Base-by-base conservation (phyloP, 495 filamentous ascomycete genomes). In the Penicillium cataractarum region DNA sequence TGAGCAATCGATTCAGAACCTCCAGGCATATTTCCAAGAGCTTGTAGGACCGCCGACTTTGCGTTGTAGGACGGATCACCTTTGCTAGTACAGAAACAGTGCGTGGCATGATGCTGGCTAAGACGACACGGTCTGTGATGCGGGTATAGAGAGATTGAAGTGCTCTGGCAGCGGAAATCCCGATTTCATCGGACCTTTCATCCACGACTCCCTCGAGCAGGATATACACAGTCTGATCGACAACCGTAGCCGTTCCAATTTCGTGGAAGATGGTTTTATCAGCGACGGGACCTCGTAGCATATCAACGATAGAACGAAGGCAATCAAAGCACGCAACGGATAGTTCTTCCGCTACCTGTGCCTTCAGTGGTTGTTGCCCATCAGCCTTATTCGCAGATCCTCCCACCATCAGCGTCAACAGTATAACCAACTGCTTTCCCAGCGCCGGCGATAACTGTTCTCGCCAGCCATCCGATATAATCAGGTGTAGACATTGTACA, bases 61-160 rank as follows among this genome's bases (percentile, higher is more conserved):
- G 84, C 7, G 84, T 86, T 2, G 85, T 87, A 0, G 89, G 86
- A 29, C 87, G 88, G 33, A 98, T 75, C 17, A 90, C 78, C 73
- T 88, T 93, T 12, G 88, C 89, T 50, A 99, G 71, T 6, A 87
- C 83, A 8, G 94, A 97, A 1, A 97, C 87, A 4, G 92, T 92
- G 8, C 96, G 91, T 8, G 95, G 95, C 66, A 97, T 84, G 64
- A 98, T 93, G 52, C 84, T 91, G 4, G 90, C 89, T 51, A 96
- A 80, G 4, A 91, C 84, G 10, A 90, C 81, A 51, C 82, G 82
- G 70, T 95, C 90, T 59, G 77, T 83, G 19, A 96, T 82, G 22
- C 85, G 83, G 15, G 69, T 62, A 60, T 87, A 83, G 32, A 96
- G 77, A 7, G 81, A 80, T 13, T 87, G 69, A n/a, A 96, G 72